A percentile compares a stretch with the other conserved stretches of the same genome.
Conservation (phyloP, 495 filamentous ascomycete genomes). For the Tuber microsphaerosporum region DNA sequence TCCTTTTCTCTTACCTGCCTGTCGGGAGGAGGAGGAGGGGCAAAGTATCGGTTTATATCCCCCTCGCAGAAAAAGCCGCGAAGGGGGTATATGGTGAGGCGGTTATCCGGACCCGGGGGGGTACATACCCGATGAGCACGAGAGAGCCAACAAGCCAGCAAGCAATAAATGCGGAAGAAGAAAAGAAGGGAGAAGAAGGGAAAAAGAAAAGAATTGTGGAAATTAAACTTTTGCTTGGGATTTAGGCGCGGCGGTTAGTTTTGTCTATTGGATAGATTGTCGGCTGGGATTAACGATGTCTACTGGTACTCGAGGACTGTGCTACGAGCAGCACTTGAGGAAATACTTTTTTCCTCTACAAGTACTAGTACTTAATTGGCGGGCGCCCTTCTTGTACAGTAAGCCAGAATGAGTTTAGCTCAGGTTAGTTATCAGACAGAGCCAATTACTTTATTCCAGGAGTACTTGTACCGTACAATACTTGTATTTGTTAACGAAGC, state of each 20-base stretch:
- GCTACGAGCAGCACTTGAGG: no score
- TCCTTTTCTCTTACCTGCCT: neutral
- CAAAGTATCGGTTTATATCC: neutral
- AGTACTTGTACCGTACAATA: no score
- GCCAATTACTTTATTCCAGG: neutral
- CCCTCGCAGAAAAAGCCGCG: neutral
- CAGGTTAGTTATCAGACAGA: neutral
- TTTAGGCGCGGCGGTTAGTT: neutral
- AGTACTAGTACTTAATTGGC: no score
- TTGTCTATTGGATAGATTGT: neutral
- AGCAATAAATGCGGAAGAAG: neutral
- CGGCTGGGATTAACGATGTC: neutral
- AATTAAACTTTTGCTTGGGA: conserved; percentile 1
- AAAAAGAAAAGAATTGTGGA: neutral
- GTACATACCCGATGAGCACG: neutral
- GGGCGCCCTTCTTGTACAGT: no score
- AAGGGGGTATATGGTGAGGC: neutral
- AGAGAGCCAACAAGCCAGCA: neutral
- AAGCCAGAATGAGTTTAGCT: no score
- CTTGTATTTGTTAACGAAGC: neutral
- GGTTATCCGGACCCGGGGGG: neutral
- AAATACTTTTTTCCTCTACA: no score
- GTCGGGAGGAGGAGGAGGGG: neutral
- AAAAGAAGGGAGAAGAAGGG: neutral
- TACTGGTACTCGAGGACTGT: no score